Base-by-base conservation (phyloP, 2,329 filamentous ascomycete genomes). In the Colletotrichum spinosum region DNA sequence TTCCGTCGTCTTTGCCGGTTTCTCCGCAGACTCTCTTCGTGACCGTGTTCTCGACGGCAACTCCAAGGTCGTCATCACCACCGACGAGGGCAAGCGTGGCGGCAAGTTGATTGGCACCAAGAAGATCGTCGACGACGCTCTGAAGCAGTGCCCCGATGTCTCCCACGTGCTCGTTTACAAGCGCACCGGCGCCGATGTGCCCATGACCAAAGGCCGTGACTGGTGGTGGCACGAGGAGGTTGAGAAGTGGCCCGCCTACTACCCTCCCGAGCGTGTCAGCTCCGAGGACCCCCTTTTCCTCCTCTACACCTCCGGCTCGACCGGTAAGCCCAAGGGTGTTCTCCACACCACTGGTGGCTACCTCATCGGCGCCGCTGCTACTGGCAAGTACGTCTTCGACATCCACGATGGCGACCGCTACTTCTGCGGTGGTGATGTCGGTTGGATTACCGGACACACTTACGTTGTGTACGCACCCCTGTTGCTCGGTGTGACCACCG, bases 221-320 rank as follows among this genome's bases (percentile, higher is more conserved):
- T 86, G 88, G 76, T 99, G 96, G 96, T 99, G 96, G 96, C 94
- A 98, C 80, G 96, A 98, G 83, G 95, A 98, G 86, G 90, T 95
- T 60, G 93, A 97, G 78, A 98, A 97, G 84, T 98, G 93, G 88
- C 96, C 96, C 69, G 86, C 89, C 73, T 98, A 98, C 85, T 90
- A 97, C 75, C 84, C 95, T 37, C 94, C 95, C 10, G 94, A 97
- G 84, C 81, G 89, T 70, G 91, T 99, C 87, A 93, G 88, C 84
- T 92, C 96, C 1, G 96, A 99, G 80, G 96, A 99, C 75, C 96
- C 96, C 62, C 88, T 99, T 8, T 99, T 98, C 88, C 84, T 99
- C 65, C 91, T 99, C 61, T 99, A 99, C 83, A 99, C 96, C 2
- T 98, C 95, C 41, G 96, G 96, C 45, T 98, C 95, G 1, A 99